Evolutionary conservation across 23 red algal species (phyloP), one percentile per base, ranked within the genome.

Genomic region (Gracilaria gracilis): DNA sequence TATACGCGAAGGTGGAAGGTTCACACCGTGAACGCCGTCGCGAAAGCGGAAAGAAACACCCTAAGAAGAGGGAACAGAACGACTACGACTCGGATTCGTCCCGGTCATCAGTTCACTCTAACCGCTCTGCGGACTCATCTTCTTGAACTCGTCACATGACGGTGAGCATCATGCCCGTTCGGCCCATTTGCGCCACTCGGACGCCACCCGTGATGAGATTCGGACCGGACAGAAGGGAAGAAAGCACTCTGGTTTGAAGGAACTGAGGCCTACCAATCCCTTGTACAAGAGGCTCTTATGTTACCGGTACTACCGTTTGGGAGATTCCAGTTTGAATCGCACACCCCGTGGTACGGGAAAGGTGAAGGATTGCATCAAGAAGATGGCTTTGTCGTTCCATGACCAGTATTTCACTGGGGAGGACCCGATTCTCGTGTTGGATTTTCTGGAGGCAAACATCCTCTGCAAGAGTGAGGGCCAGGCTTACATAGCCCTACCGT

Each of bases 241-340:
- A 36, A 71, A 71, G 25, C 66, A 71, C 66, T 17, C 66, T 1
- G 66, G 66, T 16, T 36, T 71, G n/a, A 29, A 71, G 15, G 66
- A 29, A 25, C 66, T 71, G 66, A 36, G 19, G 66, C 66, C 27
- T 34, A 71, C 66, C 4, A 71, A 71, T 39, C 25, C 66, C 31
- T 71, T 71, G 66, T 11, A 71, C 15, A 71, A 71, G 17, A 36
- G 31, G 31, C 35, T 71, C 3, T 5, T 34, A 9, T 71, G 4
- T 2, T 71, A 37, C 66, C 31, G 35, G 31, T 71, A 71, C 66
- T 71, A 71, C 31, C 66, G 35, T 29, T 71, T 71, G 66, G 35
- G 35, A 71, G 28, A 71, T 71, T 71, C 31, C 17, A 34, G 19
- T 71, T 71, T 36, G 31, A 25, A 36, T 36, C 15, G 28, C 4